Evolutionary conservation across 1,139 yeast species (phyloP).

Genomic region (Suhomyces bribrorum): DNA sequence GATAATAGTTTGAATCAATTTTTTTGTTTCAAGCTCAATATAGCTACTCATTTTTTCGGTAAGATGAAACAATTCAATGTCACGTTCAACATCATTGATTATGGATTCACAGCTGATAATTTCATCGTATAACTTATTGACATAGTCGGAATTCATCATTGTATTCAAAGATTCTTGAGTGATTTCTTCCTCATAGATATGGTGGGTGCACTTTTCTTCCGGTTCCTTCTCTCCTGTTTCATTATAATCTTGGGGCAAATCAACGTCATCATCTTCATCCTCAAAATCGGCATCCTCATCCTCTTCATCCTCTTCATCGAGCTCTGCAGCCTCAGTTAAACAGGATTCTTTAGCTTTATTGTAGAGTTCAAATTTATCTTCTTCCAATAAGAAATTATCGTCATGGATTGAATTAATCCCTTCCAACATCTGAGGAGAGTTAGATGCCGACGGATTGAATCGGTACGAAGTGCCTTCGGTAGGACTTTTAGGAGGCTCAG

Average conservation of each 20-base stretch:
- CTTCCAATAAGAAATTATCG: slow-evolving; percentile 37
- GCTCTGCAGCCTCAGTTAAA: slow-evolving; percentile 26
- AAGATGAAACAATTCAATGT: slow-evolving; percentile 45
- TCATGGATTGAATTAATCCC: slow-evolving; percentile 35
- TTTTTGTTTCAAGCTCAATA: slow-evolving; percentile 38
- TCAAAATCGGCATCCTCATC: slow-evolving; percentile 27
- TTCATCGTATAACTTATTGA: slow-evolving; percentile 33
- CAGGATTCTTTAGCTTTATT: slow-evolving; percentile 17
- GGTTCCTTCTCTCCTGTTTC: slow-evolving; percentile 14
- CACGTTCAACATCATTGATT: slow-evolving; percentile 35
- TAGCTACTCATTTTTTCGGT: slow-evolving; percentile 35
- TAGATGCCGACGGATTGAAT: slow-evolving; percentile 40
- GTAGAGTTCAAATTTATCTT: slow-evolving; percentile 37
- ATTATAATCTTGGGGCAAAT: slow-evolving; percentile 18
- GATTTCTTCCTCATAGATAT: slow-evolving; percentile 2
- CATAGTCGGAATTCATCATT: slow-evolving; percentile 16
- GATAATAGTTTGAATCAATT: slow-evolving; percentile 34
- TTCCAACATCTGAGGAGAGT: slow-evolving; percentile 45
- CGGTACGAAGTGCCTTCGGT: slow-evolving; percentile 13
- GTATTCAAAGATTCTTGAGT: slow-evolving; percentile 3
- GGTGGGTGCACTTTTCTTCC: slow-evolving; percentile 6
- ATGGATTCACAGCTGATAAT: slow-evolving; percentile 40
- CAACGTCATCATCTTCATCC: slow-evolving; percentile 24
- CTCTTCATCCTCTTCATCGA: slow-evolving; percentile 31
- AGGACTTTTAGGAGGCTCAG: neutral